A percentile compares a stretch with the other conserved stretches of the same genome.
phyloP scores from a whole-genome alignment of 1,284 basidiomycete genomes.

The Leucoagaricus sp. region DNA sequence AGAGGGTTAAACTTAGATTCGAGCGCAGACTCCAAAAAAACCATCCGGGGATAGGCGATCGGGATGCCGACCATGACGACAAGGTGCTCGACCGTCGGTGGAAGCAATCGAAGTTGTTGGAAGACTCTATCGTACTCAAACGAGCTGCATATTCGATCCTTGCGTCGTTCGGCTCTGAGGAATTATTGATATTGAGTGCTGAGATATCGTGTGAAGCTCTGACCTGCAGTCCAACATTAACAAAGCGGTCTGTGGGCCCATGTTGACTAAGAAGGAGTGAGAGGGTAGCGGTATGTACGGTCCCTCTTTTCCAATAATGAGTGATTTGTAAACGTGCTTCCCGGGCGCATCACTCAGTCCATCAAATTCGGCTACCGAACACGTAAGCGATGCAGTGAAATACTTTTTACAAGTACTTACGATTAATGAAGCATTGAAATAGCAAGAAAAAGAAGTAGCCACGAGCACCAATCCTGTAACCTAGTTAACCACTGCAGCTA shows the following conservation, averaged over 20 bases:
- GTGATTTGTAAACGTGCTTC: slow-evolving; percentile 67
- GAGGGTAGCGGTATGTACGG: slow-evolving; percentile 79
- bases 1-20: slow-evolving; percentile 85
- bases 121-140: slow-evolving; percentile 77
- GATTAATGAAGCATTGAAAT: slow-evolving; percentile 89
- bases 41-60: slow-evolving; percentile 91
- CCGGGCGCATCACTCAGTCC: slow-evolving; percentile 61
- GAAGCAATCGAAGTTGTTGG: slow-evolving; percentile 56
- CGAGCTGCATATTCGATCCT: slow-evolving; percentile 76
- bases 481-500: not conserved
- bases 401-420: slow-evolving; percentile 38
- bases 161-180: slow-evolving; percentile 80
- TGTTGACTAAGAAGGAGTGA: slow-evolving; percentile 77
- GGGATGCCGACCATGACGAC: slow-evolving; percentile 81
- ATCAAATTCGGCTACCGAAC: slow-evolving; percentile 63
- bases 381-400: not conserved
- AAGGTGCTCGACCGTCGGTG: slow-evolving; percentile 74
- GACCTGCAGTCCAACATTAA: slow-evolving; percentile 86
- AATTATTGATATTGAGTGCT: not conserved
- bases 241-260: slow-evolving; percentile 72
- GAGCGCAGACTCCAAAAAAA: slow-evolving; percentile 79
- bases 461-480: slow-evolving; percentile 68
- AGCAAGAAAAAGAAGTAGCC: slow-evolving; percentile 92
- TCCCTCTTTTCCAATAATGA: slow-evolving; percentile 76
- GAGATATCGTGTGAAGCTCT: too few relatives aligned